Percentiles rank a stretch among this genome's conserved stretches.
Conservation (phyloP, 2,329 filamentous ascomycete genomes). For the Fusarium paranaense region DNA sequence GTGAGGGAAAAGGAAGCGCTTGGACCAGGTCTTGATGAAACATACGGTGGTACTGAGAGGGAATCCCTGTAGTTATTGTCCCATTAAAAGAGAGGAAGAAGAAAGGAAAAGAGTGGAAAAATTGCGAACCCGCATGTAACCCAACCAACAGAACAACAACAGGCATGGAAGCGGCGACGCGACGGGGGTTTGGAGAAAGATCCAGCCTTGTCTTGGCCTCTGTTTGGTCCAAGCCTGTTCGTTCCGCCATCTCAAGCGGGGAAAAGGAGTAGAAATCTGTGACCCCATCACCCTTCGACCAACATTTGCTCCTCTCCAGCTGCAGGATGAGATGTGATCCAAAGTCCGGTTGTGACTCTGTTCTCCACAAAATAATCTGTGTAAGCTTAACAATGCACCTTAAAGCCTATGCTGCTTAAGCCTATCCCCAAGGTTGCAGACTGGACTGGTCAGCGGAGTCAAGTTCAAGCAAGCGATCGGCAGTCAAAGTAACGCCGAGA, state of each 20-base stretch:
- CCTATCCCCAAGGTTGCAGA: neutral
- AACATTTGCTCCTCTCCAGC: neutral
- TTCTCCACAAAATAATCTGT: neutral
- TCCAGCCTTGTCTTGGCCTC: neutral
- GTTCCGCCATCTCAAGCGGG: neutral
- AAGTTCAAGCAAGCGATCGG: neutral
- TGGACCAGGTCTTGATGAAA: slow-evolving; percentile 24
- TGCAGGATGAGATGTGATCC: no score
- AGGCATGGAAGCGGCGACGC: neutral
- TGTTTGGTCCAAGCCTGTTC: neutral
- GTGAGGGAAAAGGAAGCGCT: neutral
- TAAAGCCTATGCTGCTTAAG: slow-evolving; percentile 3
- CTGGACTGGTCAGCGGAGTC: neutral
- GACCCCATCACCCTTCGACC: neutral
- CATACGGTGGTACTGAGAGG: neutral
- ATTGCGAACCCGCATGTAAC: neutral
- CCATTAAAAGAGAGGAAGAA: neutral
- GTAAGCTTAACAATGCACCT: slow-evolving; percentile 8
- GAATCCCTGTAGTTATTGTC: neutral
- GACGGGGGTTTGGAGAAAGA: neutral
- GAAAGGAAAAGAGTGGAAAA: neutral
- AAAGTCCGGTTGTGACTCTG: neutral
- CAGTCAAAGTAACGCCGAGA: neutral
- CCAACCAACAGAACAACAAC: neutral
- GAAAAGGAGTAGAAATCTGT: neutral